Evolutionary conservation across 306 rosid species (phyloP).

Genomic region (Vicia faba): DNA sequence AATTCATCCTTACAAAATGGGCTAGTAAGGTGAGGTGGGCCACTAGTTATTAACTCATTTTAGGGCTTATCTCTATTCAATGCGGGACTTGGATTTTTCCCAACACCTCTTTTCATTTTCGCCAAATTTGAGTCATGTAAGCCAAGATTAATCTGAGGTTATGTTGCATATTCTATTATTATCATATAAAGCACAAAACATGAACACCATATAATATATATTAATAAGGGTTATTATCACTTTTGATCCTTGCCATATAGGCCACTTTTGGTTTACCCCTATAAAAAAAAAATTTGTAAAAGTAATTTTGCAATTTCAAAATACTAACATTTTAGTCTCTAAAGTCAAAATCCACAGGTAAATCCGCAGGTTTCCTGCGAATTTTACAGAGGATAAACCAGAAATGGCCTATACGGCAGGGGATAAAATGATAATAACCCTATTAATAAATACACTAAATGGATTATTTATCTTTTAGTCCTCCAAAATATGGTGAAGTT

Average conservation of each 20-base stretch:
- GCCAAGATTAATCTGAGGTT: constrained; percentile 25
- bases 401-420: too few species aligned
- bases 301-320: too few species aligned
- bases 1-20: neutral
- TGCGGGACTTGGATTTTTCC: neutral
- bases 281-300: too few species aligned
- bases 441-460: constrained; percentile 32
- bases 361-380: too few species aligned
- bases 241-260: too few species aligned
- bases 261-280: too few species aligned
- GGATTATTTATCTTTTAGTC: neutral
- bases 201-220: constrained; percentile 11
- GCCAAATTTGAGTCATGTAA: constrained; percentile 29
- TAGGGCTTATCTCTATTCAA: neutral
- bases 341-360: too few species aligned
- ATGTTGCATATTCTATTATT: constrained; percentile 14
- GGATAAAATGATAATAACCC: too few species aligned
- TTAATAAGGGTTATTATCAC: too few species aligned
- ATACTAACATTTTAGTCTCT: too few species aligned
- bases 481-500: neutral
- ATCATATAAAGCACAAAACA: constrained; percentile 25
- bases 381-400: too few species aligned
- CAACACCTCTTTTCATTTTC: neutral
- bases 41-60: neutral
- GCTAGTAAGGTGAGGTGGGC: neutral